Conservation (phyloP, 2,329 filamentous ascomycete species). For the Ophiostoma pallidulum region DNA sequence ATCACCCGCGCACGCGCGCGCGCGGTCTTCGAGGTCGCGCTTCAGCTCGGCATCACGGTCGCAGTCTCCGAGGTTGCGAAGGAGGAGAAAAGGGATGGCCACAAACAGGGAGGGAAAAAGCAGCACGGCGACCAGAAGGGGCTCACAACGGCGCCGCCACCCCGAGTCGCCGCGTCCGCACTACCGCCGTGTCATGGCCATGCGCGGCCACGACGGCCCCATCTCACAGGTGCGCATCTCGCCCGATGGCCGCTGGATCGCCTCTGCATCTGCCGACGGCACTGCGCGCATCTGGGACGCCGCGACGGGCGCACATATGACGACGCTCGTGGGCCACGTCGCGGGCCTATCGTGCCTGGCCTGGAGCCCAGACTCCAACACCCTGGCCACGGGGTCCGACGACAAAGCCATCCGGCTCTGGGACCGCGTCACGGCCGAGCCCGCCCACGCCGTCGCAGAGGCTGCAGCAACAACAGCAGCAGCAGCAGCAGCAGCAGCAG, state of each 20-base stretch:
- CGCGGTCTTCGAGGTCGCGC: neutral
- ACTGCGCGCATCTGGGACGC: slow-evolving; percentile 90
- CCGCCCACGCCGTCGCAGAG: slow-evolving; percentile 24
- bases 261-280: slow-evolving; percentile 79
- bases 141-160: slow-evolving; percentile 23
- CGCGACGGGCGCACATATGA: slow-evolving; percentile 64
- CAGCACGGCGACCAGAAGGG: slow-evolving; percentile 8
- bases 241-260: slow-evolving; percentile 81
- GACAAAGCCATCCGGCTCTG: slow-evolving; percentile 94
- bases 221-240: slow-evolving; percentile 85
- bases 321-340: slow-evolving; percentile 87
- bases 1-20: neutral
- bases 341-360: slow-evolving; percentile 85
- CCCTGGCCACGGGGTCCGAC: slow-evolving; percentile 83
- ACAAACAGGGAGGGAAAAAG: neutral
- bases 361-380: slow-evolving; percentile 86
- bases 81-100: slow-evolving; percentile 4
- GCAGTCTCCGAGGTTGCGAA: slow-evolving; percentile 20
- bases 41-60: slow-evolving; percentile 15
- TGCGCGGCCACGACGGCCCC: slow-evolving; percentile 68
- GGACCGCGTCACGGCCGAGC: slow-evolving; percentile 57
- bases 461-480: too few relatives aligned
- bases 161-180: slow-evolving; percentile 48
- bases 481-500: too few relatives aligned
- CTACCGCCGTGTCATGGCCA: slow-evolving; percentile 60